Evolutionary conservation across 495 filamentous ascomycete genomes (phyloP).

Genomic region (Annulohypoxylon stygium): DNA sequence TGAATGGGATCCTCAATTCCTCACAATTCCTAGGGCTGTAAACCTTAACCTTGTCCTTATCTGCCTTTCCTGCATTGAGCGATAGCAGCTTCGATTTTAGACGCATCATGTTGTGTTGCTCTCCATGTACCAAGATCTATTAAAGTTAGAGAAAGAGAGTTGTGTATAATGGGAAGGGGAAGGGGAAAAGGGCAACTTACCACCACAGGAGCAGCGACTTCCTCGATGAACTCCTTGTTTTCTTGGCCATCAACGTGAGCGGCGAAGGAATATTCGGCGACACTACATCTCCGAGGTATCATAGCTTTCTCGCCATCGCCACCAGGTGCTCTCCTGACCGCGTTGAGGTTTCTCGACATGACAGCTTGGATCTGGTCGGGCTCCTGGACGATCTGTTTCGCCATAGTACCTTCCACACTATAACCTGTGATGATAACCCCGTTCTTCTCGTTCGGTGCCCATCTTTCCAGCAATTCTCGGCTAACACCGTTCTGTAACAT

Average conservation of each 20-base stretch:
- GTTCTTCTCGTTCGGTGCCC: constrained; percentile 95
- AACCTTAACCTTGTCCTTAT: constrained; percentile 85
- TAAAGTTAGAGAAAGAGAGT: constrained; percentile 42
- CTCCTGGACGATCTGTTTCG: constrained; percentile 91
- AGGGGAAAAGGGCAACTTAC: constrained; percentile 66
- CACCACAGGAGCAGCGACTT: constrained; percentile 89
- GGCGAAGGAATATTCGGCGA: constrained; percentile 93
- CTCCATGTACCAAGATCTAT: constrained; percentile 94
- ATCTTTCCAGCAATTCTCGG: constrained; percentile 90
- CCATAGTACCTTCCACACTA: constrained; percentile 98
- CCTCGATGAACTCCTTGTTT: constrained; percentile 94
- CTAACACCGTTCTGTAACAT: constrained; percentile 98
- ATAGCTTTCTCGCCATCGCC: constrained; percentile 81
- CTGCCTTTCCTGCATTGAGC: constrained; percentile 81
- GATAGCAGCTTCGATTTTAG: constrained; percentile 94
- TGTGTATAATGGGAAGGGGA: not conserved
- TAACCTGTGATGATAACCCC: constrained; percentile 98
- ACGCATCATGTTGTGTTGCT: constrained; percentile 98
- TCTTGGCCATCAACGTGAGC: constrained; percentile 97
- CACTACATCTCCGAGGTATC: constrained; percentile 91
- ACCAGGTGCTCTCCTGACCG: constrained; percentile 67
- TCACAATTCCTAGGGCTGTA: constrained; percentile 95
- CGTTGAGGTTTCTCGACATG: constrained; percentile 76
- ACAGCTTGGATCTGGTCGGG: constrained; percentile 93
- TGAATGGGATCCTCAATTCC: constrained; percentile 94